Conservation (phyloP, 352 stramenopile species). For the Globisporangium okanoganense region DNA sequence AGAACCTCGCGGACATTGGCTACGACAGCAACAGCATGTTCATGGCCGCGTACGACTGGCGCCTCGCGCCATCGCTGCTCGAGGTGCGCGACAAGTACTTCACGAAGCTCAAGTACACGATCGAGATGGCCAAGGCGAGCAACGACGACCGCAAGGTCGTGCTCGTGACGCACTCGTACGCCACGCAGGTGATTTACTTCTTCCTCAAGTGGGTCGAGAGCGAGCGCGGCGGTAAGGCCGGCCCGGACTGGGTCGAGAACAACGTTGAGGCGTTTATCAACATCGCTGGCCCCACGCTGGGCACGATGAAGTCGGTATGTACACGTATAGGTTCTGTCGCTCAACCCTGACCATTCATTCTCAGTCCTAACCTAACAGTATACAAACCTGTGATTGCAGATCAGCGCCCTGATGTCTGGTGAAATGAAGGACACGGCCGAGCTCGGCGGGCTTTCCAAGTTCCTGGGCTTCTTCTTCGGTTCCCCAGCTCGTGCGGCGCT, state of each 20-base stretch:
- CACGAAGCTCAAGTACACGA: constrained; percentile 91
- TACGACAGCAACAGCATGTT: constrained; percentile 92
- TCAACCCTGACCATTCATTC: not conserved
- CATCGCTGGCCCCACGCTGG: constrained; percentile 92
- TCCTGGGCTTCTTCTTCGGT: constrained; percentile 82
- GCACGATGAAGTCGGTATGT: constrained; percentile 81
- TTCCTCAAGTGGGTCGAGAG: constrained; percentile 95
- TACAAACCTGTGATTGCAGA: constrained; percentile 12
- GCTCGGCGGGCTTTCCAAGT: constrained; percentile 79
- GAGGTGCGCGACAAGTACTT: constrained; percentile 87
- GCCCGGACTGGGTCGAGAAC: constrained; percentile 90
- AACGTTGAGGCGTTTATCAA: constrained; percentile 92
- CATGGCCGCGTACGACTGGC: constrained; percentile 87
- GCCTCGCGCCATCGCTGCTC: constrained; percentile 63
- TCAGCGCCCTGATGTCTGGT: constrained; percentile 90
- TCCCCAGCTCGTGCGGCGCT: constrained; percentile 48
- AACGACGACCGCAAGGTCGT: constrained; percentile 85
- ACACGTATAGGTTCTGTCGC: not conserved
- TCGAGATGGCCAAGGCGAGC: constrained; percentile 85
- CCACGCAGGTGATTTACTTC: constrained; percentile 89
- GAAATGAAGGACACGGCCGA: constrained; percentile 95
- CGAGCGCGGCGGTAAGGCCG: constrained; percentile 75
- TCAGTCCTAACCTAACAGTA: not conserved
- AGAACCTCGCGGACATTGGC: constrained; percentile 89
- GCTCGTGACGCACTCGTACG: constrained; percentile 92